phyloP scores from a whole-genome alignment of 352 stramenopile genomes.

The Pythium biforme region DNA sequence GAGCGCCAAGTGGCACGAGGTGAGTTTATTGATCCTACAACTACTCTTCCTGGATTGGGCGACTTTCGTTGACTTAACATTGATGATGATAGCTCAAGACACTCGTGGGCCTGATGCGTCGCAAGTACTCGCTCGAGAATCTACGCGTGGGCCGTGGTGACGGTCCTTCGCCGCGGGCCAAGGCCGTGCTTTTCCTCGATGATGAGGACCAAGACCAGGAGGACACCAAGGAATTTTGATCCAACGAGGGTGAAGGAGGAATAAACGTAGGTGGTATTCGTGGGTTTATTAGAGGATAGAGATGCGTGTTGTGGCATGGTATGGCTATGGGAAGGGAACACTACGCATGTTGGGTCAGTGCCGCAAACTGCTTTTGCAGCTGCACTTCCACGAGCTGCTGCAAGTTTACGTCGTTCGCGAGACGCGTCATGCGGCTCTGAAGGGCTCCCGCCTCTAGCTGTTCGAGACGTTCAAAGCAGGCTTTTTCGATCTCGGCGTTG shows the following conservation, averaged over 20 bases:
- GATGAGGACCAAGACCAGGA: slow-evolving; percentile 18
- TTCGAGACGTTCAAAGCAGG: slow-evolving; percentile 63
- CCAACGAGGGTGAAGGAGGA: background rate
- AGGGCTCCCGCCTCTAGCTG: slow-evolving; percentile 56
- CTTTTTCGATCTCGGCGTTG: slow-evolving; percentile 63
- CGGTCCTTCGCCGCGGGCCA: slow-evolving; percentile 15
- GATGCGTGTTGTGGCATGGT: background rate
- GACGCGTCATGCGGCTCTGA: slow-evolving; percentile 53
- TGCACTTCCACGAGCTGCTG: slow-evolving; percentile 76
- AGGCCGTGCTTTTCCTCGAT: slow-evolving; percentile 18
- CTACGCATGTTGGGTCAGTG: slow-evolving; percentile 36
- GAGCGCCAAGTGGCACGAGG: slow-evolving; percentile 82
- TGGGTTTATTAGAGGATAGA: slow-evolving; percentile 14
- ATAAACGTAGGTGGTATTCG: background rate
- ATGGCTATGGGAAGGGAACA: slow-evolving; percentile 1
- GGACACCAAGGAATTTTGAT: no score
- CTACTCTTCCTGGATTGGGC: no score
- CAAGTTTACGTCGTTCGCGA: slow-evolving; percentile 73
- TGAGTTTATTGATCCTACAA: no score
- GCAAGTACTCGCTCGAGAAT: slow-evolving; percentile 83
- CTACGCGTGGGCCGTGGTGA: slow-evolving; percentile 55
- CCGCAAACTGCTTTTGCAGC: slow-evolving; percentile 76
- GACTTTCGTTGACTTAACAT: background rate
- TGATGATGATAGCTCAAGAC: slow-evolving; percentile 58
- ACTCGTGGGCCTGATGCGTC: slow-evolving; percentile 79